phyloP scores from a whole-genome alignment of 148 eudicot species.

The Rhododendron kiyosumense region DNA sequence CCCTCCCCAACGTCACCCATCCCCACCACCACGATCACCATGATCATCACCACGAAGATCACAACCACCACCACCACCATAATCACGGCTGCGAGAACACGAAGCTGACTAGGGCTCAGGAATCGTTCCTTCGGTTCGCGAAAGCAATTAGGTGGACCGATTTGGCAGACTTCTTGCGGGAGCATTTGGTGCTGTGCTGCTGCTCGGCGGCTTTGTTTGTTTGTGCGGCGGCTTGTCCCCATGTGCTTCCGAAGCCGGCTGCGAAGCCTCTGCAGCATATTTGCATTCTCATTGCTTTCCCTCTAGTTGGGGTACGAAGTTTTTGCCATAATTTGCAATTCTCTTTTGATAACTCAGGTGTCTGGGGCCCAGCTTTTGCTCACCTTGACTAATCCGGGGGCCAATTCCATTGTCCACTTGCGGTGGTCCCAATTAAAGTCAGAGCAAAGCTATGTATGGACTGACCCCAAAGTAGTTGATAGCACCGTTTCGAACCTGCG shows the following conservation, averaged over 20 bases:
- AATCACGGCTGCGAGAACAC: constrained; percentile 10
- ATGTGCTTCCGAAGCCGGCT: constrained; percentile 44
- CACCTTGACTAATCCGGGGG: neutral
- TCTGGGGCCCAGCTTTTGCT: neutral
- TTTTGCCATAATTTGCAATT: neutral
- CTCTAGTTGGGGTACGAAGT: constrained; percentile 82
- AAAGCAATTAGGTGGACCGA: constrained; percentile 59
- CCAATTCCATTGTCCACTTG: neutral
- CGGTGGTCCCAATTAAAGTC: neutral
- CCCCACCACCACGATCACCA: constrained; percentile 19
- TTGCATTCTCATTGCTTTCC: constrained; percentile 59
- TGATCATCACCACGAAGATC: constrained; percentile 21
- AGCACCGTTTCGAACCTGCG: neutral
- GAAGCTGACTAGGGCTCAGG: constrained; percentile 46
- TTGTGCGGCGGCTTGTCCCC: constrained; percentile 69
- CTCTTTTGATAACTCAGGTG: neutral
- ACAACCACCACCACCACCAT: constrained; percentile 23
- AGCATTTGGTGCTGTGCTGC: constrained; percentile 75
- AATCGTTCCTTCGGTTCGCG: constrained; percentile 55
- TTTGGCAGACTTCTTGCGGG: constrained; percentile 71
- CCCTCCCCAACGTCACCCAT: constrained; percentile 19
- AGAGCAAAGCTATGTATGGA: neutral
- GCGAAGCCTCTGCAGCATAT: constrained; percentile 56
- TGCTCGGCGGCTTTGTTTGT: constrained; percentile 59
- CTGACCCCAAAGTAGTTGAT: neutral